Percentiles rank a stretch among this genome's conserved stretches.
Conservation (phyloP, 257 asterid species). For the Ballota nigra region DNA sequence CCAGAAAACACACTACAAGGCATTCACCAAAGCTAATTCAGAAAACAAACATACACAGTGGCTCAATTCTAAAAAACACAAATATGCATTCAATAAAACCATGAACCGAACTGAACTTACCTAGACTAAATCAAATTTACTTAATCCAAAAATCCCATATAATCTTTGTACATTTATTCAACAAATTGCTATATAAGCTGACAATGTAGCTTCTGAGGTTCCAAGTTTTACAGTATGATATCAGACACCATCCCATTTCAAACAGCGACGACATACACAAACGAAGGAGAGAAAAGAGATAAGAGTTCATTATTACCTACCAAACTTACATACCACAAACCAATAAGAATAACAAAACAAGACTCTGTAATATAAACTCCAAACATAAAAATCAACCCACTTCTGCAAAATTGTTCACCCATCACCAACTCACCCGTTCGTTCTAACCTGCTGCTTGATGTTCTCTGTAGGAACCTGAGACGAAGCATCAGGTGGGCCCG, state of each 20-base stretch:
- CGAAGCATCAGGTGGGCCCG: conserved; percentile 44
- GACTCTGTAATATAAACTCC: conserved; percentile 36
- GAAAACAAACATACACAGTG: background rate
- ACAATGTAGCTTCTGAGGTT: conserved; percentile 27
- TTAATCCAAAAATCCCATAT: conserved; percentile 4
- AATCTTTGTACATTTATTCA: conserved; percentile 26
- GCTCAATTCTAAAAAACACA: background rate
- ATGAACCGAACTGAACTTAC: background rate
- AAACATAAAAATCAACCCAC: conserved; percentile 43
- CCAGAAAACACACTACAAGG: background rate
- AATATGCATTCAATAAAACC: background rate
- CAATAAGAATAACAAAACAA: conserved; percentile 38
- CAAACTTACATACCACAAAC: conserved; percentile 64
- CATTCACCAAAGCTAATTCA: background rate
- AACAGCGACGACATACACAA: conserved; percentile 31
- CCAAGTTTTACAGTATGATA: conserved; percentile 53
- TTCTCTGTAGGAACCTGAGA: conserved; percentile 58
- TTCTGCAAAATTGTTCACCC: conserved; percentile 79
- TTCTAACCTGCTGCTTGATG: conserved; percentile 53
- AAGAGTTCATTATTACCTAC: conserved; percentile 50
- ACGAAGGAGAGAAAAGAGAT: conserved; percentile 15
- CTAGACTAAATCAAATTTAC: background rate
- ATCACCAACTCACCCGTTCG: conserved; percentile 49
- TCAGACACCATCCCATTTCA: conserved; percentile 34
- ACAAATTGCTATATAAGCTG: conserved; percentile 33